Evolutionary conservation across 2,329 filamentous ascomycete genomes (phyloP).

Genomic region (Didymella arachidicola): DNA sequence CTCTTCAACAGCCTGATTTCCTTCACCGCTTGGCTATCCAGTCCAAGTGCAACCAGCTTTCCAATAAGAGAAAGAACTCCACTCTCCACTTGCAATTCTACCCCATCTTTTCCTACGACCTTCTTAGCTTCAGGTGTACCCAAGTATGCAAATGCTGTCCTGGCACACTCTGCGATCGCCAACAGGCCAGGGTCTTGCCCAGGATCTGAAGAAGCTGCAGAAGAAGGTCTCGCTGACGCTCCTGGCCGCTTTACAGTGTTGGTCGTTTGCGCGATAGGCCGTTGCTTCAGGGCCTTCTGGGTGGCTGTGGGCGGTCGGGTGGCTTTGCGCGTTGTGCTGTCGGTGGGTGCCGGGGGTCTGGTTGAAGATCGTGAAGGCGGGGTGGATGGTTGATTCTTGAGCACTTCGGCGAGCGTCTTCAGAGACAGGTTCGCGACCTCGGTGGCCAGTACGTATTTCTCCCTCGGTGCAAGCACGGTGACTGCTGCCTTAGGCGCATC

Average conservation of each 20-base stretch:
- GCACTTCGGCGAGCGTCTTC: conserved; percentile 72
- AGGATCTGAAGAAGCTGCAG: conserved; percentile 37
- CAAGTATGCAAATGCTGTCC: conserved; percentile 71
- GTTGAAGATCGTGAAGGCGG: conserved; percentile 21
- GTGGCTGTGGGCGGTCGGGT: conserved; percentile 50
- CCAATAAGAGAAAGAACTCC: conserved; percentile 75
- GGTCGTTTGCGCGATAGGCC: conserved; percentile 66
- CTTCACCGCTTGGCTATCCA: conserved; percentile 73
- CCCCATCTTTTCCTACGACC: conserved; percentile 62
- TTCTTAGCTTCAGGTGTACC: conserved; percentile 63
- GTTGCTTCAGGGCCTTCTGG: conserved; percentile 68
- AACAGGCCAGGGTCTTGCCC: conserved; percentile 52
- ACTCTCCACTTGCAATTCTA: conserved; percentile 73
- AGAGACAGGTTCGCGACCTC: conserved; percentile 75
- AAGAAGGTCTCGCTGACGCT: conserved; percentile 49
- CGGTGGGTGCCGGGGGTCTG: conserved; percentile 36
- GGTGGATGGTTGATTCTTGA: conserved; percentile 57
- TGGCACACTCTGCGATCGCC: conserved; percentile 72
- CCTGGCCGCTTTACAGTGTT: conserved; percentile 59
- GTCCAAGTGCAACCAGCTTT: conserved; percentile 69
- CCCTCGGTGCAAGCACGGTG: conserved; percentile 59
- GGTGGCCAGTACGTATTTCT: conserved; percentile 73
- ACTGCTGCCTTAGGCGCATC: conserved; percentile 50
- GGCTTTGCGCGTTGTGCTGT: conserved; percentile 34
- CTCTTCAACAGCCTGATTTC: conserved; percentile 73